A percentile compares a stretch with the other conserved stretches of the same genome.
phyloP scores from a whole-genome alignment of 164 flowering plant species.

The Tinospora cordifolia region DNA sequence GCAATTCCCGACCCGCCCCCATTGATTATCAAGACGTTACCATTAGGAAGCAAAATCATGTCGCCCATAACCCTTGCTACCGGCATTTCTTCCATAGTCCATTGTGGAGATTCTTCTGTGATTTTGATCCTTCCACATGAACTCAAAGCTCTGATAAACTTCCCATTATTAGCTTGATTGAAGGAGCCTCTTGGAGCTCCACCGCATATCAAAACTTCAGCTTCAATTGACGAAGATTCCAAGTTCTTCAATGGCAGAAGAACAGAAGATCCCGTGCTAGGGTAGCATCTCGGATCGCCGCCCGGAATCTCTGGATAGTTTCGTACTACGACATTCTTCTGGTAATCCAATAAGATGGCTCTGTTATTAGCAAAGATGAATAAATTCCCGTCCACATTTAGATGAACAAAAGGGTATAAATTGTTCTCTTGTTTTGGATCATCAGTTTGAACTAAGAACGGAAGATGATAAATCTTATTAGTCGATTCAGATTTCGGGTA shows the following conservation, averaged over 20 bases:
- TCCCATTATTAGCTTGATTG: slow-evolving; percentile 11
- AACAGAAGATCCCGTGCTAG: slow-evolving; percentile 46
- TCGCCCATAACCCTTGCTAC: slow-evolving; percentile 45
- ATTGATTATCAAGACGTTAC: slow-evolving; percentile 40
- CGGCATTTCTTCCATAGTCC: slow-evolving; percentile 56
- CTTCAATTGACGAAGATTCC: slow-evolving; percentile 7
- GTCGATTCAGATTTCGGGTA: slow-evolving; percentile 38
- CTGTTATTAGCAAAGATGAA: slow-evolving; percentile 43
- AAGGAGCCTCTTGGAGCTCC: slow-evolving; percentile 43
- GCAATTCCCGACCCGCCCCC: slow-evolving; percentile 44
- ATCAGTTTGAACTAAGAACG: slow-evolving; percentile 39
- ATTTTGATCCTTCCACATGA: slow-evolving; percentile 46
- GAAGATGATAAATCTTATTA: slow-evolving; percentile 16
- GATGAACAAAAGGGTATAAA: slow-evolving; percentile 41
- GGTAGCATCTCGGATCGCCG: slow-evolving; percentile 35
- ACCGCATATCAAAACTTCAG: slow-evolving; percentile 50
- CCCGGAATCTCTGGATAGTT: slow-evolving; percentile 34
- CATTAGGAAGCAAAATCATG: slow-evolving; percentile 47
- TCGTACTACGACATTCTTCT: slow-evolving; percentile 19
- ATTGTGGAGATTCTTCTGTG: slow-evolving; percentile 33
- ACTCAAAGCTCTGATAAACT: slow-evolving; percentile 23
- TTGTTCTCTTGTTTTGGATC: slow-evolving; percentile 38
- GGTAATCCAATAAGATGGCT: slow-evolving; percentile 32
- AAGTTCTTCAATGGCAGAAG: slow-evolving; percentile 31
- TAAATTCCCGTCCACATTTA: slow-evolving; percentile 36